These are phyloP conservation scores for Pugionium cornutum DNA, from an alignment of 345 rosid species.

Conservation along the genomic window DNA sequence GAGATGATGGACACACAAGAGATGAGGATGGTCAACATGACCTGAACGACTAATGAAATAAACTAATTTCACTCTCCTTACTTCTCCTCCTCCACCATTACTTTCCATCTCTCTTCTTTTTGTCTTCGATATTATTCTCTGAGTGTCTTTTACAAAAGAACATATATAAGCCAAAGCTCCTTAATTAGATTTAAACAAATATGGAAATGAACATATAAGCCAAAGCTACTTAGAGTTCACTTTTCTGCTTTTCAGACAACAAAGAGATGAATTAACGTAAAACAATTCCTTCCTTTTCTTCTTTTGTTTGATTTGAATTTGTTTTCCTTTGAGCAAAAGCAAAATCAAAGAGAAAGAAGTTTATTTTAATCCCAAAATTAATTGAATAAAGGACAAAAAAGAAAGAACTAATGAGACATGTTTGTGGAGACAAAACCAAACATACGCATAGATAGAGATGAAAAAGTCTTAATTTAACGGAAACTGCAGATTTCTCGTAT, in stretches of 20 bases:
- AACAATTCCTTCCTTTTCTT: conserved; percentile 19
- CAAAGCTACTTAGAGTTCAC: conserved; percentile 5
- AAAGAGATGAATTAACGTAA: conserved; percentile 20
- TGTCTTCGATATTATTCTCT: neutral
- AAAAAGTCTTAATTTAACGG: conserved; percentile 31
- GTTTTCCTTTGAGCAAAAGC: too few relatives aligned
- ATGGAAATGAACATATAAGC: too few relatives aligned
- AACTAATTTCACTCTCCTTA: conserved; percentile 61
- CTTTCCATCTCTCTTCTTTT: conserved; percentile 35
- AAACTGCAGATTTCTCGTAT: conserved; percentile 35
- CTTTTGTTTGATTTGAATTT: too few relatives aligned
- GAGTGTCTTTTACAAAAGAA: conserved; percentile 28
- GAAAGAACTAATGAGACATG: conserved; percentile 18
- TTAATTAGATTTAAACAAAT: neutral
- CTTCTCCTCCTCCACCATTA: conserved; percentile 48
- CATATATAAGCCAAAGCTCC: conserved; percentile 18
- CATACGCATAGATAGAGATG: conserved; percentile 38
- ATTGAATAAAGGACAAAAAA: conserved; percentile 28
- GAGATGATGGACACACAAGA: conserved; percentile 58
- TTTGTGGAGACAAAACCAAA: conserved; percentile 38
- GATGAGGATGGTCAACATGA: conserved; percentile 72
- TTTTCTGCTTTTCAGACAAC: conserved; percentile 38
- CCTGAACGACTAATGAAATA: conserved; percentile 65
- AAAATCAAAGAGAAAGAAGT: too few relatives aligned
- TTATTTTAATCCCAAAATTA: neutral